Evolutionary conservation across 2,329 filamentous ascomycete species (phyloP), one percentile per base, ranked within the genome.

Genomic region (Fusarium udum): DNA sequence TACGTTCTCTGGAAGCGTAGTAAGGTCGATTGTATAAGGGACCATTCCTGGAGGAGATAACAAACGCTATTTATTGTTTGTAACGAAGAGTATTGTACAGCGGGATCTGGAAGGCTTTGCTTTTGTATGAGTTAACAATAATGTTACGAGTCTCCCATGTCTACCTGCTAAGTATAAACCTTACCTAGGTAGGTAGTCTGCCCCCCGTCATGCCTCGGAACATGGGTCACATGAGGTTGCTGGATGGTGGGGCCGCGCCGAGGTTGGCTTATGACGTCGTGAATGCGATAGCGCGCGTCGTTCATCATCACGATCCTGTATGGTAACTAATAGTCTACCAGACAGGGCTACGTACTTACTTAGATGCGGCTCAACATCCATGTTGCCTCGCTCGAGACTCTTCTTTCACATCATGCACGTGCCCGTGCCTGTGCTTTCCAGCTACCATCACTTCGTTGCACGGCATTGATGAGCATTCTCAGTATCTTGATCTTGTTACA

Each of bases 231-330:
- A 74, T 75, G 74, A 9, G 49, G n/a, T 52, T 51, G 61, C 36
- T 40, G 15, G 45, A 39, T 57, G 42, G 51, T 51, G 45, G 34
- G 48, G 52, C 53, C 45, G 42, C 61, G 36, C 69, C 70, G 65
- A 73, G 69, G 72, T 69, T 52, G 42, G 36, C 51, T 61, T 72
- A 76, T 75, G 73, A 75, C 73, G 73, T 76, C 64, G 64, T 66
- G 13, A 63, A 61, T 60, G 48, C 26, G 40, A 43, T 59, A 60
- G 63, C 67, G 71, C 46, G 56, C 28, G 36, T 56, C 46, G 58
- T 48, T 62, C 56, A 72, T 43, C 18, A 37, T 43, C 52, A 39
- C 24, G 15, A 22, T 51, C 28, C n/a, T 20, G 18, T 26, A 31
- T 7, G 26, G 26, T 26, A 31, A 31, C 7, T 31, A 45, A 13